These are phyloP conservation scores for Psilocybe tampanensis DNA, from an alignment of 768 basidiomycete species.

Conservation along the genomic window DNA sequence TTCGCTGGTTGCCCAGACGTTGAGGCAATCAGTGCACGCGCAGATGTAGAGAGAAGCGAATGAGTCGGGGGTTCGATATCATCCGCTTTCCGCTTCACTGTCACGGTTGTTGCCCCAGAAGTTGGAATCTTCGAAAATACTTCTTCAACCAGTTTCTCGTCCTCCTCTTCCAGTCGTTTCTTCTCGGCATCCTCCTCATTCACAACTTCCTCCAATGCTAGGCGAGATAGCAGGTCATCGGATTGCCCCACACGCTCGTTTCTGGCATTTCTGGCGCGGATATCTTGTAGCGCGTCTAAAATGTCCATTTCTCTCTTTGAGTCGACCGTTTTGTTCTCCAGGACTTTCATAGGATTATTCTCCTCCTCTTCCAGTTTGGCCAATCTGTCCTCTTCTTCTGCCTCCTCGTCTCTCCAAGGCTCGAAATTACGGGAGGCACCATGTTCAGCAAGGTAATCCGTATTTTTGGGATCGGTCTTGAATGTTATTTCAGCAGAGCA, in stretches of 20 bases:
- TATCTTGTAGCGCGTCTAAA: conserved; percentile 93
- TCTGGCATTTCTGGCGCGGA: conserved; percentile 82
- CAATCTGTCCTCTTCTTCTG: conserved; percentile 79
- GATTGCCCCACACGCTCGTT: conserved; percentile 84
- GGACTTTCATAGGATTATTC: conserved; percentile 95
- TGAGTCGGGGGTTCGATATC: conserved; percentile 74
- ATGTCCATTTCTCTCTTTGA: conserved; percentile 99
- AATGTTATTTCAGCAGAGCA: conserved; percentile 99
- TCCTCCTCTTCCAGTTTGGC: conserved; percentile 90
- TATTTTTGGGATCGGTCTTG: conserved; percentile 99
- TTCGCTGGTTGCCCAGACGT: conserved; percentile 48
- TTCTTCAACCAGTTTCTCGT: conserved; percentile 85
- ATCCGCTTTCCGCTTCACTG: conserved; percentile 88
- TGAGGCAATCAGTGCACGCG: conserved; percentile 57
- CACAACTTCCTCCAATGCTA: conserved; percentile 71
- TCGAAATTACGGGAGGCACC: conserved; percentile 98
- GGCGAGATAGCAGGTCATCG: conserved; percentile 65
- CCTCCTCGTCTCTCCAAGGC: conserved; percentile 88
- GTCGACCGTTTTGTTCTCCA: conserved; percentile 91
- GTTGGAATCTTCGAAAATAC: conserved; percentile 74
- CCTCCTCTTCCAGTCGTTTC: conserved; percentile 82
- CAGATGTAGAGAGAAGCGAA: conserved; percentile 67
- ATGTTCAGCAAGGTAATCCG: conserved; percentile 91
- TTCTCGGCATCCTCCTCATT: conserved; percentile 74
- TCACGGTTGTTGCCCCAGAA: conserved; percentile 40